Percentiles rank a stretch among this genome's conserved stretches.
Conservation (phyloP, 768 basidiomycete genomes). For the Podaxis sp. region DNA sequence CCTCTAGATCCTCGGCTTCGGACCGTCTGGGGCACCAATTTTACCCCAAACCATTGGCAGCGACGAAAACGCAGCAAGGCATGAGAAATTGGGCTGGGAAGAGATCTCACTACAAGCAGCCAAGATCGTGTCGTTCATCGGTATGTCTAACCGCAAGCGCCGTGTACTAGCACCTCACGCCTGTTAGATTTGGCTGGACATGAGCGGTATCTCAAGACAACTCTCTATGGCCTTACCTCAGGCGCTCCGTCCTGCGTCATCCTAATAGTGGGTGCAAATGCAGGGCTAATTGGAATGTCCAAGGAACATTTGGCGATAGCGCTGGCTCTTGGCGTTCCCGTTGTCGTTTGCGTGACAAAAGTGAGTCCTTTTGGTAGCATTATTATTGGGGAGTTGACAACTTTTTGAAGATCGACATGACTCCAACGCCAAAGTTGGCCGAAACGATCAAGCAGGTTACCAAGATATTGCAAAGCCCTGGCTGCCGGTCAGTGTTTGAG, state of each 20-base stretch:
- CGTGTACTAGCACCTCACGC: background rate
- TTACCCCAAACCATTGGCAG: constrained; percentile 63
- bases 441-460: constrained; percentile 91
- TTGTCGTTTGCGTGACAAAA: constrained; percentile 94
- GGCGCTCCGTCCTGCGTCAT: constrained; percentile 91
- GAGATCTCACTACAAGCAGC: constrained; percentile 86
- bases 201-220: constrained; percentile 90
- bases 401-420: constrained; percentile 84
- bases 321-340: constrained; percentile 88
- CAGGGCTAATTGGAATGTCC: constrained; percentile 87
- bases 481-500: constrained; percentile 65
- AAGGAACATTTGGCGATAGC: constrained; percentile 97
- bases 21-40: constrained; percentile 72
- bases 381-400: background rate
- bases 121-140: constrained; percentile 94
- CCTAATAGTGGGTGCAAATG: constrained; percentile 94
- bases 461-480: constrained; percentile 91
- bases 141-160: constrained; percentile 32
- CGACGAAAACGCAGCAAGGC: constrained; percentile 64
- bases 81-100: constrained; percentile 94
- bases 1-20: constrained; percentile 83
- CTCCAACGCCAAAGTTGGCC: constrained; percentile 86
- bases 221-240: constrained; percentile 91
- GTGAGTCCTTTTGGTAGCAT: constrained; percentile 35
- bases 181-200: constrained; percentile 88